Evolutionary conservation across 306 rosid species (phyloP).

Genomic region (Glycine tomentella): DNA sequence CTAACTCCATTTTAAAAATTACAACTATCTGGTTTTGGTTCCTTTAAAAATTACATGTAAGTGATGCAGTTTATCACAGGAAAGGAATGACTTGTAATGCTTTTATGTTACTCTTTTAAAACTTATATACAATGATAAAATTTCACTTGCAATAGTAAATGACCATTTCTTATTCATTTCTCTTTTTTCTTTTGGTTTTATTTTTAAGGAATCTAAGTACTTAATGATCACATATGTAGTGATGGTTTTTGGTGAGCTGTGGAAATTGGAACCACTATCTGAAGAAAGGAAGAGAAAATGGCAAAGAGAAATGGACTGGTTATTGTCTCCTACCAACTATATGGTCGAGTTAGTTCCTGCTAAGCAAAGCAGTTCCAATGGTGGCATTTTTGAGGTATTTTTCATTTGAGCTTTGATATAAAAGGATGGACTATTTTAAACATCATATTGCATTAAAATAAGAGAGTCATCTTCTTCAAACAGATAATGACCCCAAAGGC

Average conservation of each 20-base stretch:
- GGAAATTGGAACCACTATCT: slow-evolving; percentile 92
- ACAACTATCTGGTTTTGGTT: background rate
- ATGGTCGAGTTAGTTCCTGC: slow-evolving; percentile 99
- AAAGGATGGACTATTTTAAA: slow-evolving; percentile 16
- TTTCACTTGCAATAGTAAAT: slow-evolving; percentile 33
- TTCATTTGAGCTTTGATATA: slow-evolving; percentile 32
- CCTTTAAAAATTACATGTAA: slow-evolving; percentile 8
- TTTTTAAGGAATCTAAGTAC: slow-evolving; percentile 11
- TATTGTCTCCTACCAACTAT: slow-evolving; percentile 86
- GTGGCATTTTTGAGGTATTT: slow-evolving; percentile 83
- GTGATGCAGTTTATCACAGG: background rate
- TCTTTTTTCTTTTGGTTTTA: slow-evolving; percentile 37
- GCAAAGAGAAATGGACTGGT: slow-evolving; percentile 90
- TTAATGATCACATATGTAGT: slow-evolving; percentile 59
- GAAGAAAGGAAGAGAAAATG: slow-evolving; percentile 86
- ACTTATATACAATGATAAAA: background rate
- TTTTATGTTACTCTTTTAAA: slow-evolving; percentile 11
- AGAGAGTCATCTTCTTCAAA: slow-evolving; percentile 38
- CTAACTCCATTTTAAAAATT: background rate
- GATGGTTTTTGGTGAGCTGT: slow-evolving; percentile 85
- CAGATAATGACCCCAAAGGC: slow-evolving; percentile 97
- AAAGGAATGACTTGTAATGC: background rate
- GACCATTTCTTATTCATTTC: slow-evolving; percentile 14
- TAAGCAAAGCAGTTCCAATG: slow-evolving; percentile 82
- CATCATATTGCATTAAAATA: slow-evolving; percentile 17